phyloP scores from a whole-genome alignment of 2,329 filamentous ascomycete genomes.

The Cercospora sp. region DNA sequence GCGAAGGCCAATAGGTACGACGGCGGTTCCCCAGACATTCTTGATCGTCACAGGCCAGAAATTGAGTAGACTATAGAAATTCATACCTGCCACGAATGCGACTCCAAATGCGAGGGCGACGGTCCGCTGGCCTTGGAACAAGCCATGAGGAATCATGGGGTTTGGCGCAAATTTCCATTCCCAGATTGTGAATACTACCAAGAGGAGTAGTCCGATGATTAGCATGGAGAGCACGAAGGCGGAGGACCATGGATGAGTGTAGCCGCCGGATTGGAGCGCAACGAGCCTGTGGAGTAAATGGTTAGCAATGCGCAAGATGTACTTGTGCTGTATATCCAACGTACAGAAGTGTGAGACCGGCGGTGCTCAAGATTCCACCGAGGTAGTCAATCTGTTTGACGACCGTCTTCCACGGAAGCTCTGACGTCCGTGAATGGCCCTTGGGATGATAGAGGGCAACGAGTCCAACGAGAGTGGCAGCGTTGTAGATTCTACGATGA shows the following conservation, averaged over 20 bases:
- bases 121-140: background rate
- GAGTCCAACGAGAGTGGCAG: background rate
- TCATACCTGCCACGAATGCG: background rate
- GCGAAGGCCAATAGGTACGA: background rate
- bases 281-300: background rate
- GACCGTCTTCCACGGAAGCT: background rate
- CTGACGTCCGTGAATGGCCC: background rate
- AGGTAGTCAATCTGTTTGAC: background rate
- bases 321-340: background rate
- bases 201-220: background rate
- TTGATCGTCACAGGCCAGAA: background rate
- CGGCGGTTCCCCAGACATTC: background rate
- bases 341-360: background rate
- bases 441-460: background rate
- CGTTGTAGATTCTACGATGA: background rate
- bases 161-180: background rate
- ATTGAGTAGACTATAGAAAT: background rate
- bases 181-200: background rate
- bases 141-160: background rate
- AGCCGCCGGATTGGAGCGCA: background rate
- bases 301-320: background rate
- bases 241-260: background rate
- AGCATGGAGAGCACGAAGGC: background rate
- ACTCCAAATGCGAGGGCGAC: background rate
- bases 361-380: background rate